phyloP scores from a whole-genome alignment of 2,329 filamentous ascomycete genomes.

The Cryphonectria naterciae region DNA sequence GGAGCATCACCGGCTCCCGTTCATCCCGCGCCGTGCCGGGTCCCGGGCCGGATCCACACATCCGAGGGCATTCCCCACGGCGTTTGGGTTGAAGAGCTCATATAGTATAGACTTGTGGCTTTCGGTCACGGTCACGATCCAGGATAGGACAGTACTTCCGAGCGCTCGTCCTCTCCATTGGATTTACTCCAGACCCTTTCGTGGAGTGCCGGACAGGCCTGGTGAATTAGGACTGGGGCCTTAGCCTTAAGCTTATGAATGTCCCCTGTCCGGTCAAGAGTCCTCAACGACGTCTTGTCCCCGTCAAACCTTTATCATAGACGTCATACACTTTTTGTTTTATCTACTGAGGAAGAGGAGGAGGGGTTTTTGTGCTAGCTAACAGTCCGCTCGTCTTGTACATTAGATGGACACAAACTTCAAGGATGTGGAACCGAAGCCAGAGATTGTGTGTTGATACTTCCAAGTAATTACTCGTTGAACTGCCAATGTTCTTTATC shows the following conservation, averaged over 20 bases:
- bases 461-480: not conserved
- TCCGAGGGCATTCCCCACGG: not conserved
- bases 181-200: not conserved
- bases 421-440: not conserved
- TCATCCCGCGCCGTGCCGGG: conserved; percentile 13
- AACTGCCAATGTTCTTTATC: conserved; percentile 2
- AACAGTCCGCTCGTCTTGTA: not conserved
- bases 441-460: not conserved
- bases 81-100: not conserved
- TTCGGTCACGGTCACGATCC: not conserved
- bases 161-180: not conserved
- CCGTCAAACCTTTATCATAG: conserved; percentile 1
- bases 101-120: not conserved
- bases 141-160: not conserved
- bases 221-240: not conserved
- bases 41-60: conserved; percentile 3
- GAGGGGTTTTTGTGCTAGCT: too few relatives aligned
- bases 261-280: not conserved
- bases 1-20: conserved; percentile 15
- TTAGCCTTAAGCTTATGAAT: not conserved
- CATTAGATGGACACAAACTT: not conserved
- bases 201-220: not conserved
- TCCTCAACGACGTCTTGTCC: not conserved
- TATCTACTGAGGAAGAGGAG: not conserved
- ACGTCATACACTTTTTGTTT: conserved; percentile 3